Base-by-base conservation (phyloP, 352 stramenopile species). In the Phytophthora fragariaefolia region DNA sequence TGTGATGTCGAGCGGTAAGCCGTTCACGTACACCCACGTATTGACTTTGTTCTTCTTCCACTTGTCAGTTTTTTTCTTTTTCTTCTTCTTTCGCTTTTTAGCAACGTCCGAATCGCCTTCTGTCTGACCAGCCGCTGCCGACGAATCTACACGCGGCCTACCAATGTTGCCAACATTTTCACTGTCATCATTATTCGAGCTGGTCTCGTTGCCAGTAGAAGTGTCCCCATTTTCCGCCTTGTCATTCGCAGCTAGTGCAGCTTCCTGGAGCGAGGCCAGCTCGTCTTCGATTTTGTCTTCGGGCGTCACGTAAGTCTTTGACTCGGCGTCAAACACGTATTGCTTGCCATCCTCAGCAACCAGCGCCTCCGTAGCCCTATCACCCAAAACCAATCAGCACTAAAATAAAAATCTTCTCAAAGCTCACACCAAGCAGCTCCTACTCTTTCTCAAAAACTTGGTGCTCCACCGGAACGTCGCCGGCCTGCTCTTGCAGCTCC, bases 11-110 rank as follows among this genome's bases (percentile, higher is more conserved):
- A 89, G 61, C n/a, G 97, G 97, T 30, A 99, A 77, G 18, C 96
- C 96, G 32, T 97, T 97, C 26, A 99, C 85, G 64, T 99, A 99
- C 18, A 98, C 89, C 97, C 97, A 99, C 63, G 91, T 97, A 52
- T 96, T 95, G 4, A 68, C 82, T 75, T 97, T 98, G 51, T 75
- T 85, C 30, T 82, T 78, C 61, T 92, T 93, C 84, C 77, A 91
- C 66, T 91, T 89, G 20, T 95, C 82, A 27, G 73, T 90, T 32
- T 96, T 89, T 49, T 89, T 85, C 48, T 90, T 91, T 20, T 93
- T 91, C 61, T 93, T 97, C 58, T 85, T 89, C 48, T 86, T 94
- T 18, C 60, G 68, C 63, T 89, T 91, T 48, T 80, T 80, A 42
- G 42, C 74, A 55, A 53, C 51, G 20, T 71, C 54, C 28, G 26